phyloP scores from a whole-genome alignment of 2,329 filamentous ascomycete genomes.

The Claviceps lovelessii region DNA sequence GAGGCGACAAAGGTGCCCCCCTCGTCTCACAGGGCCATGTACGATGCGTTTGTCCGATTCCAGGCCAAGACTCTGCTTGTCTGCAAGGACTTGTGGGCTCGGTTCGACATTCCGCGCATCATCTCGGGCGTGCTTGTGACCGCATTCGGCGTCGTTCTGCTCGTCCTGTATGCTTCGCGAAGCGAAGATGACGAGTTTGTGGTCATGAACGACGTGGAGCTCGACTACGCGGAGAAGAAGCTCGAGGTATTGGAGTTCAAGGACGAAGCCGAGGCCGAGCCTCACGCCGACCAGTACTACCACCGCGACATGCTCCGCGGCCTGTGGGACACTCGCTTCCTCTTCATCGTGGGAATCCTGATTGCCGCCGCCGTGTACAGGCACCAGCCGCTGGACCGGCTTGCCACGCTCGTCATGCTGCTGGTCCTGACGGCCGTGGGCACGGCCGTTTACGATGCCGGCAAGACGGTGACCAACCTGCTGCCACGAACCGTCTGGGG shows the following conservation, averaged over 20 bases:
- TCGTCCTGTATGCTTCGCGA: slow-evolving; percentile 58
- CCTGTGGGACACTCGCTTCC: slow-evolving; percentile 20
- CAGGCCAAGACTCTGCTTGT: slow-evolving; percentile 64
- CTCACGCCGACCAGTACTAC: slow-evolving; percentile 23
- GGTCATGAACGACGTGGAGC: slow-evolving; percentile 39
- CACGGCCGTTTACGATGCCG: slow-evolving; percentile 27
- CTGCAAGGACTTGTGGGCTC: slow-evolving; percentile 78
- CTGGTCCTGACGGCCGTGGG: slow-evolving; percentile 27
- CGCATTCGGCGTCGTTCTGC: slow-evolving; percentile 47
- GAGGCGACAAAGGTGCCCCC: slow-evolving; percentile 25
- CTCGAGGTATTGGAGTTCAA: slow-evolving; percentile 33
- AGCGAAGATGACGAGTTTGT: slow-evolving; percentile 40
- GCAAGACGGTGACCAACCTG: slow-evolving; percentile 34
- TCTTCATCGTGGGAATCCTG: slow-evolving; percentile 17
- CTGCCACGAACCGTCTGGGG: slow-evolving; percentile 72
- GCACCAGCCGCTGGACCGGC: slow-evolving; percentile 18
- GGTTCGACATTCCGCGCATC: slow-evolving; percentile 84
- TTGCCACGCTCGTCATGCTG: slow-evolving; percentile 25
- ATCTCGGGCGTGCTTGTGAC: slow-evolving; percentile 61
- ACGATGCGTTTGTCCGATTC: slow-evolving; percentile 53
- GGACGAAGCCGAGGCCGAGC: slow-evolving; percentile 24
- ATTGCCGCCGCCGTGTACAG: slow-evolving; percentile 18
- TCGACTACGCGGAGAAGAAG: slow-evolving; percentile 45
- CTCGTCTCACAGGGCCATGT: slow-evolving; percentile 25
- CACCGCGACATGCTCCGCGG: slow-evolving; percentile 22